Conservation (phyloP, 345 rosid genomes). For the Erysimum cheiranthoides region DNA sequence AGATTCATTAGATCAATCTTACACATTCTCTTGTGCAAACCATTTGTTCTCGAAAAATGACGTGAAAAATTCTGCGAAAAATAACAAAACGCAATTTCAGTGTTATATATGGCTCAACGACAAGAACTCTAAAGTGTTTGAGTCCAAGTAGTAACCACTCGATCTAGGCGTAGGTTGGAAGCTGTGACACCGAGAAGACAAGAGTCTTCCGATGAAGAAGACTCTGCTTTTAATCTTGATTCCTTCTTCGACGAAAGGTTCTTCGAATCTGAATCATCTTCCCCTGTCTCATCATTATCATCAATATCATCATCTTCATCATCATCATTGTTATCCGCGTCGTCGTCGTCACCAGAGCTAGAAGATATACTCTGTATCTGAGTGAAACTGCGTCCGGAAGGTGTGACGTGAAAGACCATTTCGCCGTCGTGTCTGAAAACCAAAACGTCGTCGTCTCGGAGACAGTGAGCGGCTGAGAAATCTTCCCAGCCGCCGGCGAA, state of each 20-base stretch:
- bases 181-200: neutral
- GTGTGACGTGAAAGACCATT: slow-evolving; percentile 15
- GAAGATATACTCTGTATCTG: neutral
- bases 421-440: neutral
- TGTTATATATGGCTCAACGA: neutral
- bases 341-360: slow-evolving; percentile 2
- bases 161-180: neutral
- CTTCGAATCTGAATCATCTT: neutral
- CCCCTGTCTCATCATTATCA: neutral
- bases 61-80: neutral
- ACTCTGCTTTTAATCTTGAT: neutral
- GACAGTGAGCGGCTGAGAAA: slow-evolving; percentile 12
- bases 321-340: neutral
- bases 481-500: slow-evolving; percentile 26
- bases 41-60: neutral
- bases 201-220: neutral
- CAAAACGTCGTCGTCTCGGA: slow-evolving; percentile 25
- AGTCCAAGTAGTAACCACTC: slow-evolving; percentile 17
- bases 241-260: slow-evolving; percentile 1
- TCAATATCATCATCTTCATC: neutral
- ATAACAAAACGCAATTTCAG: neutral
- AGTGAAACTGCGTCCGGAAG: slow-evolving; percentile 3
- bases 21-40: slow-evolving; percentile 17
- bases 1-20: slow-evolving; percentile 19
- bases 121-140: neutral